These are phyloP conservation scores for Ceratonia siliqua DNA, from an alignment of 306 rosid species.

Conservation along the genomic window DNA sequence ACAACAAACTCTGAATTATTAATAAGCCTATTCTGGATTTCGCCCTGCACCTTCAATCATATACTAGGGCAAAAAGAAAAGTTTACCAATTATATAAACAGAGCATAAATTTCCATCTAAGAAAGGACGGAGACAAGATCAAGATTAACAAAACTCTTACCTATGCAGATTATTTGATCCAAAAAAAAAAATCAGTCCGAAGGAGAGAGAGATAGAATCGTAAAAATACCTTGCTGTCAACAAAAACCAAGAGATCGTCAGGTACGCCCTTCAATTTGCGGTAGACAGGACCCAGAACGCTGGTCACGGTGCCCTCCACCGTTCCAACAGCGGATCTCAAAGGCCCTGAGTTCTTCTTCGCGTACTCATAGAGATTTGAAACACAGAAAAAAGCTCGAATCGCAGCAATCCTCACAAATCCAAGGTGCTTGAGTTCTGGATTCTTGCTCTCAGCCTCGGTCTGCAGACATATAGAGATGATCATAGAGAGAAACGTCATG, in stretches of 20 bases:
- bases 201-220: background rate
- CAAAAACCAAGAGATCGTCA: conserved; percentile 60
- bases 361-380: conserved; percentile 62
- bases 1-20: background rate
- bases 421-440: conserved; percentile 58
- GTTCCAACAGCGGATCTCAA: conserved; percentile 63
- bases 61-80: conserved; percentile 1
- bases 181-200: too few relatives aligned
- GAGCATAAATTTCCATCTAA: background rate
- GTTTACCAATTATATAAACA: background rate
- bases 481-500: background rate
- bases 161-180: background rate
- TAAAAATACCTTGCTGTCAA: conserved; percentile 62
- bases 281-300: conserved; percentile 63
- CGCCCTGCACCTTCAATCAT: background rate
- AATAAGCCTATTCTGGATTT: background rate
- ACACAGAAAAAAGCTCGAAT: conserved; percentile 48
- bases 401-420: conserved; percentile 59
- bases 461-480: conserved; percentile 24
- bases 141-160: background rate
- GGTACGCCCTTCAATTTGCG: conserved; percentile 57
- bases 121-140: background rate
- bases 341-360: conserved; percentile 72
- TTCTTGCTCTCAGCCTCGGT: conserved; percentile 43
- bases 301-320: conserved; percentile 59